A percentile compares a stretch with the other conserved stretches of the same genome.
These are phyloP conservation scores for Groenewaldozyma auringiensis DNA, from an alignment of 1,139 yeast genomes.

Conservation along the genomic window DNA sequence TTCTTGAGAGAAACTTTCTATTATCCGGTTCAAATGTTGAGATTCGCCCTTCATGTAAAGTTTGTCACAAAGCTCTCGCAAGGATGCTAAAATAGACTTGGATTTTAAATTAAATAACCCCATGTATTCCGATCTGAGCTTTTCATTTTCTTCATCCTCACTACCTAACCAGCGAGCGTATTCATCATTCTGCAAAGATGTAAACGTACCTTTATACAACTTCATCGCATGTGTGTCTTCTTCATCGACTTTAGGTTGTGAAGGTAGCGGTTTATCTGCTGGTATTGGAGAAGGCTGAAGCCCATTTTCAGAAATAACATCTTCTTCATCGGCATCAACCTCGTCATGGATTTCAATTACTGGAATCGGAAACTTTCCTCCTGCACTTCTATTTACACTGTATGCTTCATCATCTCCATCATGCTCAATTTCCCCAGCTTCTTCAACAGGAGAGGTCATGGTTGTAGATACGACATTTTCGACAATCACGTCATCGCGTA, in stretches of 20 bases:
- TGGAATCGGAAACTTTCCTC: too few species aligned
- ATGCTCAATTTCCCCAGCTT: not conserved
- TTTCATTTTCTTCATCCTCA: slow-evolving; percentile 17
- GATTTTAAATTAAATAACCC: slow-evolving; percentile 25
- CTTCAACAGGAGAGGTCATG: not conserved
- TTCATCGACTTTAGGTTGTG: not conserved
- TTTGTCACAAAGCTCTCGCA: slow-evolving; percentile 55
- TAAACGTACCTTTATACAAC: slow-evolving; percentile 21
- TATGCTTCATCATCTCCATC: not conserved
- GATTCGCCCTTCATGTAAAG: slow-evolving; percentile 75
- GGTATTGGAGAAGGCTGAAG: not conserved
- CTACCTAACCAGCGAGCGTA: slow-evolving; percentile 29
- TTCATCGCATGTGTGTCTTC: slow-evolving; percentile 16
- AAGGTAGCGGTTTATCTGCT: not conserved
- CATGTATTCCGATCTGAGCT: slow-evolving; percentile 26
- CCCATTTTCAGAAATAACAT: not conserved
- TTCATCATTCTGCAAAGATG: slow-evolving; percentile 21
- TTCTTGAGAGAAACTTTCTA: slow-evolving; percentile 59
- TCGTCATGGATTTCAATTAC: too few species aligned
- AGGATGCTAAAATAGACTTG: slow-evolving; percentile 37
- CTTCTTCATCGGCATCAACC: not conserved
- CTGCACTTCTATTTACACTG: not conserved
- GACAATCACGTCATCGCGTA: not conserved
- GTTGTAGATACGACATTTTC: too few species aligned
- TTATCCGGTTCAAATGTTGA: slow-evolving; percentile 66